These are phyloP conservation scores for Rhizodiscina lignyota DNA, from an alignment of 495 filamentous ascomycete genomes.

Conservation along the genomic window DNA sequence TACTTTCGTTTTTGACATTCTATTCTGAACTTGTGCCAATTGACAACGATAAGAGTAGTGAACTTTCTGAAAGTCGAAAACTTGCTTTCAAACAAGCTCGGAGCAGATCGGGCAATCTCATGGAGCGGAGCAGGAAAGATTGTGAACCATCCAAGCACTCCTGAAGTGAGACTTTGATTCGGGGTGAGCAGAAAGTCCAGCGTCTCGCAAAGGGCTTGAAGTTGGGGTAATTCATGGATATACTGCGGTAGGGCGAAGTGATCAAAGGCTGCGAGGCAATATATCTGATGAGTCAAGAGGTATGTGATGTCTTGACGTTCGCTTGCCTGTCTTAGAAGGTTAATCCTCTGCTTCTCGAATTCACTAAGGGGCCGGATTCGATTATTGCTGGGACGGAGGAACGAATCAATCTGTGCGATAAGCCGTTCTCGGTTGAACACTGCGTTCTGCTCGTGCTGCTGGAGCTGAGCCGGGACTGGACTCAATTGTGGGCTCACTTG, in stretches of 20 bases:
- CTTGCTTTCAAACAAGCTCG: conserved; percentile 3
- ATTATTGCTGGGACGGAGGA: too few relatives aligned
- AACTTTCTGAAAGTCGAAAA: conserved; percentile 1
- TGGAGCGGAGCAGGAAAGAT: conserved; percentile 9
- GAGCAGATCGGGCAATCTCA: conserved; percentile 3
- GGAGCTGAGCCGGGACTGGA: too few relatives aligned
- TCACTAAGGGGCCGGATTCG: too few relatives aligned
- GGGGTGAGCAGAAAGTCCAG: conserved; percentile 5
- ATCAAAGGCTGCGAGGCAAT: conserved; percentile 1
- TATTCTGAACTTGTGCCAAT: background rate
- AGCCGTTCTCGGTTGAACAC: too few relatives aligned
- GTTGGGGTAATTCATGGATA: conserved; percentile 4
- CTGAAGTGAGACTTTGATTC: conserved; percentile 5
- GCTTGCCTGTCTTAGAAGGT: conserved; percentile 8
- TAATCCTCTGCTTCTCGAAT: too few relatives aligned
- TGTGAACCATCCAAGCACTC: conserved; percentile 10
- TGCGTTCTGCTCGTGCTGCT: too few relatives aligned
- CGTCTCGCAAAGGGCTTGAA: background rate
- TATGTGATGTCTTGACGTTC: conserved; percentile 7
- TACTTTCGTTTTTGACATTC: background rate
- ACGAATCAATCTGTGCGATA: too few relatives aligned
- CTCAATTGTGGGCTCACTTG: too few relatives aligned
- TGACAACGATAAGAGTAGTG: conserved; percentile 3
- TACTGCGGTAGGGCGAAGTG: background rate
- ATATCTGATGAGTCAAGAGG: conserved; percentile 11